Conservation (phyloP, 2,329 filamentous ascomycete genomes). For the Venturia aucupariae region DNA sequence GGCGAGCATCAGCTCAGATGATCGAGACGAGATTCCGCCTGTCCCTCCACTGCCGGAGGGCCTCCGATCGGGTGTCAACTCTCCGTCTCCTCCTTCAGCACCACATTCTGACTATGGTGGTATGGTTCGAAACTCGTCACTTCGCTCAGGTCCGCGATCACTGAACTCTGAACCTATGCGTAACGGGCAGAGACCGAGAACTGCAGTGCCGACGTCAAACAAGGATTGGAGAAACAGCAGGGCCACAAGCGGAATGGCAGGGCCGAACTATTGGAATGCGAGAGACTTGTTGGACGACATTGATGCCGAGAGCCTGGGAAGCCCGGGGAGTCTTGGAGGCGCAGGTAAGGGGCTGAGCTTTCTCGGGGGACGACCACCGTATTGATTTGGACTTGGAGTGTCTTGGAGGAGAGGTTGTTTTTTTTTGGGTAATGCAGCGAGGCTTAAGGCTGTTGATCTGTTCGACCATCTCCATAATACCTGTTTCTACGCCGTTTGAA, state of each 20-base stretch:
- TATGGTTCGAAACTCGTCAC: neutral
- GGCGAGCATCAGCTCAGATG: constrained; percentile 6
- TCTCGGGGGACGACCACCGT: constrained; percentile 11
- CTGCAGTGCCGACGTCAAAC: neutral
- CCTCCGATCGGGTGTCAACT: constrained; percentile 5
- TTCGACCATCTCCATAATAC: neutral
- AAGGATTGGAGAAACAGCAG: neutral
- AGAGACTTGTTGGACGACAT: constrained; percentile 13
- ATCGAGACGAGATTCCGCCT: constrained; percentile 11
- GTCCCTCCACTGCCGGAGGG: constrained; percentile 12
- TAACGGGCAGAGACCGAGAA: constrained; percentile 1
- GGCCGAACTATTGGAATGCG: constrained; percentile 5
- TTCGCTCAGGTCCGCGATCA: neutral
- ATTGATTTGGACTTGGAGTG: neutral
- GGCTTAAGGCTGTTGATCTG: neutral
- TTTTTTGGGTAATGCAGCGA: neutral
- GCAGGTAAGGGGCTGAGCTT: constrained; percentile 1
- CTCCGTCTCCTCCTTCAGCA: neutral
- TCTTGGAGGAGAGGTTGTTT: neutral
- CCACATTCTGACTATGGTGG: constrained; percentile 5
- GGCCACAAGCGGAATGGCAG: neutral
- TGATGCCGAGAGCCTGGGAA: constrained; percentile 11
- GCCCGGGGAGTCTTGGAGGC: neutral
- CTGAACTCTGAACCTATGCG: neutral
- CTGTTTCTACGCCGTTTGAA: neutral